Evolutionary conservation across 2,329 filamentous ascomycete species (phyloP), one percentile per base, ranked within the genome.

Genomic region (Aspergillus aculeatinus): DNA sequence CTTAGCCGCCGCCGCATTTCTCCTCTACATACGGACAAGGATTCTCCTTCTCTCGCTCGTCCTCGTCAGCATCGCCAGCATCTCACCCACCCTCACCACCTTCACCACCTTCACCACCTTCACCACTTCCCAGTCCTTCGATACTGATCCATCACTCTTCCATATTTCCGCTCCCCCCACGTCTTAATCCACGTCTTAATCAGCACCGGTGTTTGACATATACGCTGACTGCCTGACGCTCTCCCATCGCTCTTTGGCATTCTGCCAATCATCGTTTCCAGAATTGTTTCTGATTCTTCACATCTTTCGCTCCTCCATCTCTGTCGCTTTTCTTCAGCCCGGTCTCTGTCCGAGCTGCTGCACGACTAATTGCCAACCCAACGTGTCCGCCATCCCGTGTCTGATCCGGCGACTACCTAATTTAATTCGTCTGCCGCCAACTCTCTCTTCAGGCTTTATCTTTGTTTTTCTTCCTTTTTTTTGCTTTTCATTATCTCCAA

Each of bases 311-410:
- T 55, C n/a, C 39, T 19, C 29, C 42, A 29, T 27, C 19, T 31
- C 10, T 33, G 21, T 35, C 53, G 42, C 23, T 19, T 31, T 42
- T 27, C 53, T 47, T 55, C 25, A 5, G 9, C n/a, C 47, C 9
- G 12, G 51, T 47, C 48, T 50, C 48, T 25, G 48, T 48, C 42
- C 52, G 51, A 55, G 51, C 48, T 31, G 42, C 50, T 59, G 59
- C 59, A 61, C 48, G 35, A 25, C 39, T 27, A 48, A 58, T 57
- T 54, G 47, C 48, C 31, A 61, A 55, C 51, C 51, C 47, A 49
- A 51, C 59, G 47, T 59, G 56, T 61, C 56, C 48, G 53, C 44
- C 29, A 21, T 54, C 51, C 48, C 23, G 52, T 29, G 29, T 51
- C 54, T 51, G 23, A 51, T 51, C 58, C 49, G 35, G 48, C 25